Conservation (phyloP, 2,329 filamentous ascomycete genomes). For the Aspergillus sp. region DNA sequence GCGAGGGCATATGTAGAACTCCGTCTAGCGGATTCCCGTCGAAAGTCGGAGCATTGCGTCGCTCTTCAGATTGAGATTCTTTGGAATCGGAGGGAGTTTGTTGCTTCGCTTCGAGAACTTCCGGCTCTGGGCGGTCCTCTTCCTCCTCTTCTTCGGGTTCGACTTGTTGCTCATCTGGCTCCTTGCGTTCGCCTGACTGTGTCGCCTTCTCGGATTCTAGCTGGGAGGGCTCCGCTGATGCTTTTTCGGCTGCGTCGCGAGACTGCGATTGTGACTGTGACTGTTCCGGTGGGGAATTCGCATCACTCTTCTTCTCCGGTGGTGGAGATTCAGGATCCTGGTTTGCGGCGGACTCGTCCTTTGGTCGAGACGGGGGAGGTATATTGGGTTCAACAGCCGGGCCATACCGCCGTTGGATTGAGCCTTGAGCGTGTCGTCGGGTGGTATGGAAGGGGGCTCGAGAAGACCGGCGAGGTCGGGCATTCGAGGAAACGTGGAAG, state of each 20-base stretch:
- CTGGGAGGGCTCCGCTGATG: slow-evolving; percentile 14
- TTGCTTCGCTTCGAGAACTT: slow-evolving; percentile 11
- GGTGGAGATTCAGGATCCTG: slow-evolving; percentile 5
- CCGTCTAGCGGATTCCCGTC: slow-evolving; percentile 36
- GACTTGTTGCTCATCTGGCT: slow-evolving; percentile 14
- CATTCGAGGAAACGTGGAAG: slow-evolving; percentile 36
- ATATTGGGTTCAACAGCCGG: slow-evolving; percentile 44
- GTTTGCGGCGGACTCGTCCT: slow-evolving; percentile 20
- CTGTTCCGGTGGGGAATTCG: slow-evolving; percentile 16
- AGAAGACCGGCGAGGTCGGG: slow-evolving; percentile 14
- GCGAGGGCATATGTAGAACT: slow-evolving; percentile 44
- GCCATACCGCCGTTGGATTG: slow-evolving; percentile 47
- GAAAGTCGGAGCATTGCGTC: slow-evolving; percentile 1
- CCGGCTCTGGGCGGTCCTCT: slow-evolving; percentile 18
- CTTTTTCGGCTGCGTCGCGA: background rate
- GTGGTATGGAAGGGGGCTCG: slow-evolving; percentile 39
- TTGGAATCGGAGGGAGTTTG: slow-evolving; percentile 7
- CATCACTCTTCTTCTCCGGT: slow-evolving; percentile 12
- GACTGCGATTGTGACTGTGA: slow-evolving; percentile 9
- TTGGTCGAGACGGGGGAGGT: slow-evolving; percentile 37
- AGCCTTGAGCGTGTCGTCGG: slow-evolving; percentile 34
- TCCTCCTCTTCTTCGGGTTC: slow-evolving; percentile 20
- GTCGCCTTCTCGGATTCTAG: slow-evolving; percentile 15
- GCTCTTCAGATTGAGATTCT: slow-evolving; percentile 9
- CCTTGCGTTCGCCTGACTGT: slow-evolving; percentile 14